A percentile compares a stretch with the other conserved stretches of the same genome.
Evolutionary conservation across 2,329 filamentous ascomycete genomes (phyloP).

Genomic region (Colletotrichum kahawae): DNA sequence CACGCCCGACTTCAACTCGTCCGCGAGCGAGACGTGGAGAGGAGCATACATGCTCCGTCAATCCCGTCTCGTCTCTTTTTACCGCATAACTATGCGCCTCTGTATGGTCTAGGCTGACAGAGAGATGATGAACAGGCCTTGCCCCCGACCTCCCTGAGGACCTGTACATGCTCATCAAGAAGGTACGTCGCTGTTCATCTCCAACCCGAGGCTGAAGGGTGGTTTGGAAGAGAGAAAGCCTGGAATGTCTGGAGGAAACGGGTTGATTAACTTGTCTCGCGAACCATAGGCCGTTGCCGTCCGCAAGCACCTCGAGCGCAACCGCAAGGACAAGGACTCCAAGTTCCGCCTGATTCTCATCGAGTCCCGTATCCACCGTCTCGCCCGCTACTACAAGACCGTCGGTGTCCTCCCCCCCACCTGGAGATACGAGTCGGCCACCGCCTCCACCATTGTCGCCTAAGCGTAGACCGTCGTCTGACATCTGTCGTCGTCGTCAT

Average conservation of each 20-base stretch:
- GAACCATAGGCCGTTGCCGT: conserved; percentile 82
- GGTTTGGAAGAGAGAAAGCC: background rate
- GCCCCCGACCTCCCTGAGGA: conserved; percentile 99
- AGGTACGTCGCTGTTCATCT: conserved; percentile 61
- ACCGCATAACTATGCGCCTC: conserved; percentile 64
- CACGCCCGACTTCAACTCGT: background rate
- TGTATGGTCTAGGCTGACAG: conserved; percentile 93
- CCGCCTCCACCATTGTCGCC: conserved; percentile 91
- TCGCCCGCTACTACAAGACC: conserved; percentile 99
- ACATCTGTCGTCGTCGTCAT: background rate
- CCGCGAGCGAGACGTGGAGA: background rate
- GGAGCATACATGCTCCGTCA: background rate
- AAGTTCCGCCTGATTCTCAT: conserved; percentile 99
- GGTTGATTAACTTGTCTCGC: background rate
- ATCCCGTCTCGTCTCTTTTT: conserved; percentile 14
- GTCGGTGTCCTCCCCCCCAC: conserved; percentile 84
- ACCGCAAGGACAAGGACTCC: conserved; percentile 99
- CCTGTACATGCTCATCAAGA: conserved; percentile 99
- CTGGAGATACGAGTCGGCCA: conserved; percentile 99
- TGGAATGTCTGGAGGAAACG: background rate
- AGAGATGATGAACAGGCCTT: conserved; percentile 89
- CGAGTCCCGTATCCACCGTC: conserved; percentile 99
- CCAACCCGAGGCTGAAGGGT: background rate
- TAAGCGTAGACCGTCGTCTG: conserved; percentile 54
- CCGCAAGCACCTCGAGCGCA: conserved; percentile 99